phyloP scores from a whole-genome alignment of 2,329 filamentous ascomycete species.

The Colletotrichum echinochloae region DNA sequence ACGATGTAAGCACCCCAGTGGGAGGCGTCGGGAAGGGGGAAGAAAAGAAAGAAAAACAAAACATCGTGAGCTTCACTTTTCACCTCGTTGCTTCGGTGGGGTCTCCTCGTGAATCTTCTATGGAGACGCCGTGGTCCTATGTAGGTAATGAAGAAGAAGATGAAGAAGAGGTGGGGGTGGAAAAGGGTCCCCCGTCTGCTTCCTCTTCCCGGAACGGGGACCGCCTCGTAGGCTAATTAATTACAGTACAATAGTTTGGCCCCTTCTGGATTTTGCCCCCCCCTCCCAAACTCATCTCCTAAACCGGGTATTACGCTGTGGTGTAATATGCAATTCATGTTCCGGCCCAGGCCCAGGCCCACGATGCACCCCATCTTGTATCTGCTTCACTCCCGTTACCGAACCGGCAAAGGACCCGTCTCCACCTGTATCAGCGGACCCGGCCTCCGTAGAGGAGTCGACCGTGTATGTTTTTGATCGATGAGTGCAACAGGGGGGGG shows the following conservation, averaged over 20 bases:
- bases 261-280: background rate
- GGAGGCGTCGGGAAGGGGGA: too few relatives aligned
- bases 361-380: slow-evolving; percentile 14
- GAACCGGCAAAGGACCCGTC: background rate
- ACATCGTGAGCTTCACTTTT: slow-evolving; percentile 21
- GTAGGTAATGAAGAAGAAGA: background rate
- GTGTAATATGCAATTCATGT: background rate
- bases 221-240: background rate
- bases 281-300: background rate
- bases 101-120: slow-evolving; percentile 25
- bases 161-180: background rate
- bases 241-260: too few relatives aligned
- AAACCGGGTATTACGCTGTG: background rate
- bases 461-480: background rate
- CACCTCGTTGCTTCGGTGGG: slow-evolving; percentile 20
- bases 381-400: background rate
- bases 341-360: background rate
- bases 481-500: background rate
- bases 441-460: background rate
- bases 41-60: too few relatives aligned
- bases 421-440: background rate
- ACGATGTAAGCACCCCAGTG: too few relatives aligned
- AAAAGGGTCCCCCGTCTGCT: background rate
- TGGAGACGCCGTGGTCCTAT: too few relatives aligned
- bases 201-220: background rate